A percentile compares a stretch with the other conserved stretches of the same genome.
Conservation (phyloP, 495 filamentous ascomycete species). For the Apiosordaria backusii region DNA sequence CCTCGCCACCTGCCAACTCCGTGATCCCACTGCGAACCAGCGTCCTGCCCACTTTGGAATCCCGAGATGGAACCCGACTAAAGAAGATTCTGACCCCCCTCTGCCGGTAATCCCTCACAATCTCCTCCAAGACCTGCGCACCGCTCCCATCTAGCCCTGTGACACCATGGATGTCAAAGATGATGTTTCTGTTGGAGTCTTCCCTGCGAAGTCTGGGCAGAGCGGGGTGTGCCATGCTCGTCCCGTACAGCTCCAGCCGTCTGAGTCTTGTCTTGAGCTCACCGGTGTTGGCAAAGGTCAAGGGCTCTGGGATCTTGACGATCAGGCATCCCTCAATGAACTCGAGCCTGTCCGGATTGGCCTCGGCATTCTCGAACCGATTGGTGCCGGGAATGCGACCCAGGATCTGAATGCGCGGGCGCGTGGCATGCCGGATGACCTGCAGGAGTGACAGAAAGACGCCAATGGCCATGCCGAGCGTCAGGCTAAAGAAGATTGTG, state of each 20-base stretch:
- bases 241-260: slow-evolving; percentile 84
- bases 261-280: slow-evolving; percentile 80
- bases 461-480: slow-evolving; percentile 82
- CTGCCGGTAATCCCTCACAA: slow-evolving; percentile 71
- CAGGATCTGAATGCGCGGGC: slow-evolving; percentile 94
- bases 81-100: slow-evolving; percentile 83
- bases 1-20: slow-evolving; percentile 66
- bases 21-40: slow-evolving; percentile 82
- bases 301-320: slow-evolving; percentile 93
- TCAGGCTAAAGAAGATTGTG: slow-evolving; percentile 89
- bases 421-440: slow-evolving; percentile 83
- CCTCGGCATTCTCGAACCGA: slow-evolving; percentile 86
- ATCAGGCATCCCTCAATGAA: slow-evolving; percentile 89
- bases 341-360: slow-evolving; percentile 70
- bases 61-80: slow-evolving; percentile 63
- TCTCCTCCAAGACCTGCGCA: slow-evolving; percentile 85
- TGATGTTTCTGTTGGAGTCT: slow-evolving; percentile 79
- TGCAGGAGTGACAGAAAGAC: slow-evolving; percentile 84
- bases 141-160: slow-evolving; percentile 89
- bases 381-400: slow-evolving; percentile 80
- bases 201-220: slow-evolving; percentile 68
- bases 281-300: slow-evolving; percentile 97
- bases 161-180: slow-evolving; percentile 96
- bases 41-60: slow-evolving; percentile 63
- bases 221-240: slow-evolving; percentile 77